Evolutionary conservation across 1,284 basidiomycete species (phyloP), one percentile per base, ranked within the genome.

Genomic region (Pholiota adiposa): DNA sequence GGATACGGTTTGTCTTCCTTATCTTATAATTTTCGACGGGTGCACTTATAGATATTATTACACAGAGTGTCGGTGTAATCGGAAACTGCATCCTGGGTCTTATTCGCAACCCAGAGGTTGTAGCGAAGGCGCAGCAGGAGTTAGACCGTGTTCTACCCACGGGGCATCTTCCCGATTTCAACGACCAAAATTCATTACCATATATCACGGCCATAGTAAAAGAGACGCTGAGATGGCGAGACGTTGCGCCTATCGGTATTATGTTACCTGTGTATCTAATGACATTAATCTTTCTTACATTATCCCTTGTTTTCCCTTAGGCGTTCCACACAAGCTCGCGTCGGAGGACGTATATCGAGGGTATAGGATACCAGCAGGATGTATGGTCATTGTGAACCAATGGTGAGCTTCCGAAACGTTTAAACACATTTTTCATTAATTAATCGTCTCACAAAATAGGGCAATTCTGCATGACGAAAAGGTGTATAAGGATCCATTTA

Each of bases 391-490:
- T 27, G 4, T 23, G 21, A 46, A 46, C 14, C 1, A 3, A 25
- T 46, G 43, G 43, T 46, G 23, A 3, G 43, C 12, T 9, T 27
- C 11, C 11, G n/a, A n/a, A n/a, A n/a, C n/a, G n/a, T n/a, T 25
- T 7, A 11, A 27, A 7, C n/a, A 16, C 27, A 14, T 38, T n/a
- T 19, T 12, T 27, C 23, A n/a, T 23, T 12, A 19, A 11, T n/a
- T n/a, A 25, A 27, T n/a, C n/a, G n/a, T n/a, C n/a, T 18, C 27
- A 27, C 27, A 25, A 31, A 31, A n/a, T n/a, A 72, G 77, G 76
- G 76, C 76, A 2, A 79, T 80, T 58, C 63, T 79, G n/a, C 75
- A 77, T 49, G 73, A 79, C 60, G 71, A 75, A 61, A 65, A 59
- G 16, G 53, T 70, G 11, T 80, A 77, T 60, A 71, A 74, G 1